Percentiles rank a stretch among this genome's conserved stretches.
Evolutionary conservation across 164 flowering plant species (phyloP).

Genomic region (Chimonanthus salicifolius): DNA sequence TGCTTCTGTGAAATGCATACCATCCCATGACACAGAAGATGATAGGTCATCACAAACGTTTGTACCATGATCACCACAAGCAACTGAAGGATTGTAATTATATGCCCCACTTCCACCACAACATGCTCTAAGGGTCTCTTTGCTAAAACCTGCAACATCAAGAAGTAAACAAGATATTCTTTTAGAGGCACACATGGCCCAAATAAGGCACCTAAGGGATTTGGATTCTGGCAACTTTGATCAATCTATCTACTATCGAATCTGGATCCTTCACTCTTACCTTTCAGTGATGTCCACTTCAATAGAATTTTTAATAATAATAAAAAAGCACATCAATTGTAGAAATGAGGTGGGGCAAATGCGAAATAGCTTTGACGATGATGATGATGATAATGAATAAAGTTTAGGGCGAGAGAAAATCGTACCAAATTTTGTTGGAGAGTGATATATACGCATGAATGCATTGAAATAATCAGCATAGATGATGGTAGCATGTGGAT

Average conservation of each 20-base stretch:
- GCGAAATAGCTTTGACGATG: no score
- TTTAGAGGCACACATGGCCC: neutral
- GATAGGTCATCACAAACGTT: slow-evolving; percentile 35
- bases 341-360: no score
- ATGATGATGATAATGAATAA: no score
- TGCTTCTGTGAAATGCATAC: slow-evolving; percentile 55
- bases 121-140: neutral
- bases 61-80: slow-evolving; percentile 43
- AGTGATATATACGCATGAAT: no score
- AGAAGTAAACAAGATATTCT: neutral
- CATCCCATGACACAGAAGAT: slow-evolving; percentile 47
- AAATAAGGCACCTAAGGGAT: slow-evolving; percentile 31
- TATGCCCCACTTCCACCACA: slow-evolving; percentile 18
- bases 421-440: no score
- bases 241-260: no score
- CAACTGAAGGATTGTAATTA: slow-evolving; percentile 36
- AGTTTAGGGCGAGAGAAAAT: no score
- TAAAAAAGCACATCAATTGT: no score
- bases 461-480: no score
- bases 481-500: no score
- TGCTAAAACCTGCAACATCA: neutral
- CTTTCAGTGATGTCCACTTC: slow-evolving; percentile 44
- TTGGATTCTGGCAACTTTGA: slow-evolving; percentile 26
- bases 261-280: no score
- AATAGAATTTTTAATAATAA: slow-evolving; percentile 23